A percentile compares a stretch with the other conserved stretches of the same genome.
phyloP scores from a whole-genome alignment of 257 asterid species.

The Parsonsia alboflavescens region DNA sequence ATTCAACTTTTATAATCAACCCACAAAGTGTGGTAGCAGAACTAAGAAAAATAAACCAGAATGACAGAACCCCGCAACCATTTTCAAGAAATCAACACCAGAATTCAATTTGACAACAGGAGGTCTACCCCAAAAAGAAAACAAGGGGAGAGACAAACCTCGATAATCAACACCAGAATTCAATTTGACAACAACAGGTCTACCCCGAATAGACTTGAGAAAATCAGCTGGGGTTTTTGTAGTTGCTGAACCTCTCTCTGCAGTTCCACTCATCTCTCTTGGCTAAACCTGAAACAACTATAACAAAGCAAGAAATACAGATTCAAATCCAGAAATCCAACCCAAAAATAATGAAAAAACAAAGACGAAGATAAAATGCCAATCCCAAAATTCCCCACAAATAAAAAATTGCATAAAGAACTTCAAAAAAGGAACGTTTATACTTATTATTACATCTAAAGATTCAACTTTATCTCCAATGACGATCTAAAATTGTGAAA shows the following conservation, averaged over 20 bases:
- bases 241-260: conserved; percentile 56
- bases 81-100: too few relatives aligned
- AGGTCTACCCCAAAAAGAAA: too few relatives aligned
- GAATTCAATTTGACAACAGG: too few relatives aligned
- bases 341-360: background rate
- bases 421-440: background rate
- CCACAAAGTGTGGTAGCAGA: background rate
- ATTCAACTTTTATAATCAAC: too few relatives aligned
- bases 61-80: background rate
- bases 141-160: conserved; percentile 36
- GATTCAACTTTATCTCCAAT: background rate
- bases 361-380: background rate
- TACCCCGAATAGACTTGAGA: conserved; percentile 91
- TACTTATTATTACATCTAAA: background rate
- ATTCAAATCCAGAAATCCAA: background rate
- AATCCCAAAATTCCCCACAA: background rate
- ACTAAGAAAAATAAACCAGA: background rate
- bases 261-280: conserved; percentile 60
- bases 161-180: conserved; percentile 93
- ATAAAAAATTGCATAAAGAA: background rate
- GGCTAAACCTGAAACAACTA: conserved; percentile 17
- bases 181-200: conserved; percentile 94
- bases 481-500: background rate
- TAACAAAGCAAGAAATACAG: background rate
- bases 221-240: conserved; percentile 93